Conservation (phyloP, 1,284 basidiomycete species). For the Mycosarcoma mackinlayi region DNA sequence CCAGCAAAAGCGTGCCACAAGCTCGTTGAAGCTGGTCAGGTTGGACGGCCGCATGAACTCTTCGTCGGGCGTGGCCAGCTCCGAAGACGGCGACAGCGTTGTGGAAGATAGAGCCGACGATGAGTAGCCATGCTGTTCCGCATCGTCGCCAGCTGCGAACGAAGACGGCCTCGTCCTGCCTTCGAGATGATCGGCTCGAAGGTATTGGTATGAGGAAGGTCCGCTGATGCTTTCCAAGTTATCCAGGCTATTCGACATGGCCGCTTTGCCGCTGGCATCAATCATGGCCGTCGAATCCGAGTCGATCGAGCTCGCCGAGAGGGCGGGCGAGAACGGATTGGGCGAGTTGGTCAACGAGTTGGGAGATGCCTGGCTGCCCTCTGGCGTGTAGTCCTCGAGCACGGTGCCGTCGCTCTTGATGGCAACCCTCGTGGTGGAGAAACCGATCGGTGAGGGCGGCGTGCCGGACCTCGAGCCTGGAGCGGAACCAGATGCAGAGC, state of each 20-base stretch:
- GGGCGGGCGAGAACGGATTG: constrained; percentile 54
- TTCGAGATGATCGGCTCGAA: constrained; percentile 31
- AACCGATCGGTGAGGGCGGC: constrained; percentile 37
- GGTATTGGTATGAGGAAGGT: constrained; percentile 26
- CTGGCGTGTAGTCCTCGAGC: constrained; percentile 53
- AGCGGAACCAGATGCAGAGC: constrained; percentile 33
- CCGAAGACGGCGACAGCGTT: constrained; percentile 44
- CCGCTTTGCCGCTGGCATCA: constrained; percentile 15
- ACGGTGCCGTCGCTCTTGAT: constrained; percentile 42
- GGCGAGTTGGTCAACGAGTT: constrained; percentile 53
- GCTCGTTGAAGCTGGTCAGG: constrained; percentile 59
- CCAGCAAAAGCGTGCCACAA: constrained; percentile 63
- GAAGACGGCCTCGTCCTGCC: constrained; percentile 26
- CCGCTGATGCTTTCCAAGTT: constrained; percentile 22
- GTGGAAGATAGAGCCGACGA: constrained; percentile 43
- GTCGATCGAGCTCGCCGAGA: constrained; percentile 53
- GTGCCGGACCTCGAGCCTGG: constrained; percentile 27
- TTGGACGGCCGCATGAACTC: constrained; percentile 52
- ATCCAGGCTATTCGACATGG: constrained; percentile 31
- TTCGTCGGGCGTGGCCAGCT: constrained; percentile 49
- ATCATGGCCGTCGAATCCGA: constrained; percentile 54
- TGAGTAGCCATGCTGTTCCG: constrained; percentile 41
- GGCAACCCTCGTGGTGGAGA: constrained; percentile 23
- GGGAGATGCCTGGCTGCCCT: constrained; percentile 54
- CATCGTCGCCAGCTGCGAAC: constrained; percentile 29